Conservation (phyloP, 2,329 filamentous ascomycete genomes). For the Fonsecaea erecta region DNA sequence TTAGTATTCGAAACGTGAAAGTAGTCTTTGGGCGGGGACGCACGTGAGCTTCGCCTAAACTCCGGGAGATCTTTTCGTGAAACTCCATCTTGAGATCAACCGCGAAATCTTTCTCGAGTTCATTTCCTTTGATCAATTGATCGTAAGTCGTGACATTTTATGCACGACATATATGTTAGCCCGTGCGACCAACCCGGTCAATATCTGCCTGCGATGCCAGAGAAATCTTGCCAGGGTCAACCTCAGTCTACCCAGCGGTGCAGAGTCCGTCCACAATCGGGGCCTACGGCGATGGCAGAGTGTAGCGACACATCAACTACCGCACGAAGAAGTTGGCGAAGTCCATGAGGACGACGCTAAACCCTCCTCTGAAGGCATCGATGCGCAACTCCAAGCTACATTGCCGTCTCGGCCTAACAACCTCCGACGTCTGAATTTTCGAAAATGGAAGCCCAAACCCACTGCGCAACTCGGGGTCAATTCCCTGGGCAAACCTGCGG, state of each 20-base stretch:
- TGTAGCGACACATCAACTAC: conserved; percentile 12
- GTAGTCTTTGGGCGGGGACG: too few relatives aligned
- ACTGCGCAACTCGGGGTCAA: conserved; percentile 41
- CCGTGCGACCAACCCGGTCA: conserved; percentile 24
- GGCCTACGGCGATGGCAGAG: conserved; percentile 23
- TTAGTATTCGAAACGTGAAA: too few relatives aligned
- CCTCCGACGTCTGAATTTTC: conserved; percentile 14
- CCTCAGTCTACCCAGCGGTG: not conserved
- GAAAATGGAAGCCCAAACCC: conserved; percentile 30
- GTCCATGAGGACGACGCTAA: conserved; percentile 1
- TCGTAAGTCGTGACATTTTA: conserved; percentile 11
- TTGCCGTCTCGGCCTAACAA: not conserved
- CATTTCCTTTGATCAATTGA: not conserved
- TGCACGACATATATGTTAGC: conserved; percentile 29
- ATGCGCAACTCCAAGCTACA: not conserved
- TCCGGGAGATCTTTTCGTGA: too few relatives aligned
- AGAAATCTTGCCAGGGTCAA: conserved; percentile 13
- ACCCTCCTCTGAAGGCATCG: not conserved
- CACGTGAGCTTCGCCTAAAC: too few relatives aligned
- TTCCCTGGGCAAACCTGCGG: conserved; percentile 45
- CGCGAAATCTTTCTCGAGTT: not conserved
- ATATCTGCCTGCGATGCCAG: conserved; percentile 31
- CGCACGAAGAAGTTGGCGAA: conserved; percentile 18
- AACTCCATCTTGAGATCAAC: too few relatives aligned
- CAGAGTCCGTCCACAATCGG: not conserved